Evolutionary conservation across 495 filamentous ascomycete species (phyloP), one percentile per base, ranked within the genome.

Genomic region (Bombardia bombarda): DNA sequence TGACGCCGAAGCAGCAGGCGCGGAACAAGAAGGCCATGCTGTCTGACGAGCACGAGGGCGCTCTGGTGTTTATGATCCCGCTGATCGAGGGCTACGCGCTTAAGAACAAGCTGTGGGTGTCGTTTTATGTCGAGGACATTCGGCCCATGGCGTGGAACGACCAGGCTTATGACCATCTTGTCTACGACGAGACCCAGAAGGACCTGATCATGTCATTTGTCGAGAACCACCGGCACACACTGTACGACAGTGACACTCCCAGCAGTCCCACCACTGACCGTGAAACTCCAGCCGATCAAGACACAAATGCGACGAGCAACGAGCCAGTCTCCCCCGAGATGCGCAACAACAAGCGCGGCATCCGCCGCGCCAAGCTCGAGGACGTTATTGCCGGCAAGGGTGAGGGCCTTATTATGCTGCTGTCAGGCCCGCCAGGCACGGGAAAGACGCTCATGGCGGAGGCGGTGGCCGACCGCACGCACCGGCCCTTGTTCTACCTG

Each of bases 401-500:
- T 49, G 41, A 57, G 43, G 66, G 52, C 33, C 52, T 49, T 7
- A 57, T 63, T 43, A 53, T 63, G 19, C 45, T 65, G 20, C 50
- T 65, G 5, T 41, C 40, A 17, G 79, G 79, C 1, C 60, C 58
- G 2, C 76, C 79, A 0, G 78, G 76, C 0, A 68, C 69, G 1
- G 76, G 78, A 8, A 82, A 83, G 52, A 81, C 79, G 2, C 55
- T 75, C 0, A 82, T 76, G 12, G 78, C 77, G 4, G 70, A 74
- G 43, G 56, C 61, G 7, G 64, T 79, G 4, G 74, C 78, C 0
- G 74, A 78, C 40, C 51, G 66, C 9, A 67, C 65, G 1, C 50
- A 65, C 6, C 60, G 60, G 1, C 75, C 78, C 0, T 58, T 81
- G 0, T 75, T 74, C 47, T 58, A 67, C 7, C 61, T 82, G 4